These are phyloP conservation scores for Lentinula sp. DNA, from an alignment of 768 basidiomycete species.

Conservation along the genomic window DNA sequence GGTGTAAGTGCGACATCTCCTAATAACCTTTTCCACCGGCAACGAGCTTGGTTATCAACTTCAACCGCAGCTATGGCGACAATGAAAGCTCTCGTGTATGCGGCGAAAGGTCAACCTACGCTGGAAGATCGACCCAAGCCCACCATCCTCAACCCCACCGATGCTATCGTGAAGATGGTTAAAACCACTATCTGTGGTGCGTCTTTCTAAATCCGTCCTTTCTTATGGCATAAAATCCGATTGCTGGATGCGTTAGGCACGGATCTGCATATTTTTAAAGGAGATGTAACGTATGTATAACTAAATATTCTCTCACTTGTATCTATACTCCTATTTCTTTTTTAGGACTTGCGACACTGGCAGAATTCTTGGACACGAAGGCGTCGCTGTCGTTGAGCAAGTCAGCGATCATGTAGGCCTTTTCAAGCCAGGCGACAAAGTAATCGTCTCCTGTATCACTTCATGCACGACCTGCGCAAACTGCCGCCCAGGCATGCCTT, in stretches of 20 bases:
- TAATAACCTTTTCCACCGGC: neutral
- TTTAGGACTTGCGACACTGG: slow-evolving; percentile 13
- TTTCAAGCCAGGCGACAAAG: slow-evolving; percentile 26
- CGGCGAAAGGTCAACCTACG: slow-evolving; percentile 2
- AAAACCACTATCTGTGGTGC: slow-evolving; percentile 17
- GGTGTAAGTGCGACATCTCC: neutral
- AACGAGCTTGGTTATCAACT: neutral
- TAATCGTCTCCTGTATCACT: slow-evolving; percentile 13
- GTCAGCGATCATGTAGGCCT: slow-evolving; percentile 22
- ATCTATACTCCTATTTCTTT: neutral
- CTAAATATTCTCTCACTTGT: neutral
- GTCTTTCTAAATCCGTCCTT: neutral
- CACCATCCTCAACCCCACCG: slow-evolving; percentile 12
- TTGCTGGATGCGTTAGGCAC: slow-evolving; percentile 19
- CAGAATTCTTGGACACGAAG: slow-evolving; percentile 34
- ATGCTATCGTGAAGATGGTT: slow-evolving; percentile 15
- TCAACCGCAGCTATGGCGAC: neutral
- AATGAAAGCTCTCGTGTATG: slow-evolving; percentile 12
- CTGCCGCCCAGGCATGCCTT: slow-evolving; percentile 13
- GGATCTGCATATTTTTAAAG: slow-evolving; percentile 27
- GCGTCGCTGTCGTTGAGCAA: slow-evolving; percentile 25
- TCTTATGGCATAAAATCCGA: neutral
- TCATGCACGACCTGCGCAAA: slow-evolving; percentile 14
- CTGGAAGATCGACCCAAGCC: slow-evolving; percentile 14
- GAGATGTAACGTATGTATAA: slow-evolving; percentile 14